Percentiles rank a stretch among this genome's conserved stretches.
These are phyloP conservation scores for Trichoderma simmonsii DNA, from an alignment of 2,329 filamentous ascomycete genomes.

Conservation along the genomic window DNA sequence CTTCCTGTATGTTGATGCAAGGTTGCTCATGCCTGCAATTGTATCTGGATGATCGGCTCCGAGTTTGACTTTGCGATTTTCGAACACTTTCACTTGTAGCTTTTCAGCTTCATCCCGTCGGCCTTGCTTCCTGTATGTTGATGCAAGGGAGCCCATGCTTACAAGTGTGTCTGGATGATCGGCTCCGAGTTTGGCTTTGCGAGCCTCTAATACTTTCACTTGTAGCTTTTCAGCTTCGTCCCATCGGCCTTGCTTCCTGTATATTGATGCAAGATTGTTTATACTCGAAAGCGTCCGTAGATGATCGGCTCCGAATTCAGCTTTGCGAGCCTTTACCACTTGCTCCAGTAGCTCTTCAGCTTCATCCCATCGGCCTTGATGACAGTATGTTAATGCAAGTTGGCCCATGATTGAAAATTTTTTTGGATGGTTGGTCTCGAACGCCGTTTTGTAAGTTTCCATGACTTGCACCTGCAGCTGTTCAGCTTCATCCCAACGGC, in stretches of 20 bases:
- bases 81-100: neutral
- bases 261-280: neutral
- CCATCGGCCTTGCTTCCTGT: rapidly evolving
- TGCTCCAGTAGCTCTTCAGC: neutral
- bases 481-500: slow-evolving; percentile 12
- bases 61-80: neutral
- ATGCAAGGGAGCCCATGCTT: neutral
- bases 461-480: neutral
- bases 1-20: rapidly evolving
- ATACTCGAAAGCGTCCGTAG: rapidly evolving
- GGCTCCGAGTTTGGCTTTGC: neutral
- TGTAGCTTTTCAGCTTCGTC: neutral
- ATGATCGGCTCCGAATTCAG: neutral
- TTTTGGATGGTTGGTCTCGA: neutral
- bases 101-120: neutral
- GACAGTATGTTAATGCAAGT: slow-evolving; percentile 18
- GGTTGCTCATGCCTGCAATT: rapidly evolving
- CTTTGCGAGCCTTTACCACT: rapidly evolving
- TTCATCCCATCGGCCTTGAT: slow-evolving; percentile 8
- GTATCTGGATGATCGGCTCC: neutral
- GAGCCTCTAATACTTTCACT: neutral
- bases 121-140: neutral
- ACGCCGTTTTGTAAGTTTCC: neutral
- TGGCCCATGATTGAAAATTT: neutral
- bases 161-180: neutral